Conservation (phyloP, 768 basidiomycete species). For the Tulasnella sp. region DNA sequence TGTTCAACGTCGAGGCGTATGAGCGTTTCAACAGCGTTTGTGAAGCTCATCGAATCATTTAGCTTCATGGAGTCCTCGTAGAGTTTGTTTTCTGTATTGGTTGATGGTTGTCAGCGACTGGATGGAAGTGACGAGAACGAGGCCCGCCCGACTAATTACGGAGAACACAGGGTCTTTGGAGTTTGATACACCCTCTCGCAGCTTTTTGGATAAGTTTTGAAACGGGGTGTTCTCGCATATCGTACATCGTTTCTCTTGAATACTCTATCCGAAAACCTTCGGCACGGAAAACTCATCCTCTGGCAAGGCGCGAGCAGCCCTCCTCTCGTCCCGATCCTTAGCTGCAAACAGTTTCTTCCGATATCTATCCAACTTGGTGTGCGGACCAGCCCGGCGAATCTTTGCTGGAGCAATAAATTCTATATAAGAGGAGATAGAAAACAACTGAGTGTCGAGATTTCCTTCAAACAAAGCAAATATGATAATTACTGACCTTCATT, state of each 20-base stretch:
- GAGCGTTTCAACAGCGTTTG: too few relatives aligned
- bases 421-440: slow-evolving; percentile 24
- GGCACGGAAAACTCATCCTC: slow-evolving; percentile 76
- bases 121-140: too few relatives aligned
- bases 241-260: background rate
- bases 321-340: slow-evolving; percentile 50
- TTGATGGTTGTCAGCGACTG: too few relatives aligned
- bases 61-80: too few relatives aligned
- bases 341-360: slow-evolving; percentile 69
- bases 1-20: too few relatives aligned
- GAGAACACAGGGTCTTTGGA: background rate
- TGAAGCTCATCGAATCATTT: too few relatives aligned
- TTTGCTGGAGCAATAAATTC: slow-evolving; percentile 90
- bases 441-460: background rate
- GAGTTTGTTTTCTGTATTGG: too few relatives aligned
- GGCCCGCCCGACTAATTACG: too few relatives aligned
- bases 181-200: background rate
- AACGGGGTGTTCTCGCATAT: background rate
- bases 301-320: slow-evolving; percentile 46
- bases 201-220: background rate
- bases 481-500: slow-evolving; percentile 77
- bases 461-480: background rate
- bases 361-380: slow-evolving; percentile 73
- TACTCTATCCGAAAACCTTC: slow-evolving; percentile 73
- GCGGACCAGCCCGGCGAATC: slow-evolving; percentile 54